A percentile compares a stretch with the other conserved stretches of the same genome.
Conservation (phyloP, 2,329 filamentous ascomycete species). For the Pseudogymnoascus sp. region DNA sequence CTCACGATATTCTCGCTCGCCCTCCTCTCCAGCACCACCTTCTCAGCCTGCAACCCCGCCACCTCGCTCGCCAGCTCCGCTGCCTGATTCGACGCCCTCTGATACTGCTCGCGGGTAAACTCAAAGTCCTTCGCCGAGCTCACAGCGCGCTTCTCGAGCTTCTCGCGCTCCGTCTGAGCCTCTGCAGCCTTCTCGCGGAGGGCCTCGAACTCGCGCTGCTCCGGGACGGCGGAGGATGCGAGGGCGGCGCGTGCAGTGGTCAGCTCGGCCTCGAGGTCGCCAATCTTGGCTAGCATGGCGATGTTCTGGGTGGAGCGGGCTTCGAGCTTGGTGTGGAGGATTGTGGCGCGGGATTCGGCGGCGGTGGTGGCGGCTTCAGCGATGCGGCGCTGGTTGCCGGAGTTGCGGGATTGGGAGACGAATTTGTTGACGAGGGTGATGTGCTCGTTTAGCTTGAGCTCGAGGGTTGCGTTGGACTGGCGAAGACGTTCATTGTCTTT, state of each 20-base stretch:
- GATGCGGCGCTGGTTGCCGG: slow-evolving; percentile 41
- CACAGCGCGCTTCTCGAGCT: slow-evolving; percentile 15
- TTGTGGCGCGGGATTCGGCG: slow-evolving; percentile 11
- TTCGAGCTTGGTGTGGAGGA: slow-evolving; percentile 18
- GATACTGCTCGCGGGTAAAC: slow-evolving; percentile 23
- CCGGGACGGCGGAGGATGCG: slow-evolving; percentile 28
- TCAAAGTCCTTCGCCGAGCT: slow-evolving; percentile 21
- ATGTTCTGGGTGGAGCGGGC: slow-evolving; percentile 14
- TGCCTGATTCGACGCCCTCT: slow-evolving; percentile 20
- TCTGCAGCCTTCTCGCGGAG: slow-evolving; percentile 12
- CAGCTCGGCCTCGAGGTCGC: slow-evolving; percentile 22
- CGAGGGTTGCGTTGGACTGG: slow-evolving; percentile 35
- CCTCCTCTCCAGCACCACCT: slow-evolving; percentile 15
- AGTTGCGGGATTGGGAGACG: slow-evolving; percentile 39
- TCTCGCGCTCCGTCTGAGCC: slow-evolving; percentile 17
- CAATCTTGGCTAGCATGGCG: slow-evolving; percentile 22
- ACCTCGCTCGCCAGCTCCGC: slow-evolving; percentile 17
- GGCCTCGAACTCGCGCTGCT: slow-evolving; percentile 33
- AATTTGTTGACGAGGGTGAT: slow-evolving; percentile 36
- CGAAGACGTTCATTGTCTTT: slow-evolving; percentile 32
- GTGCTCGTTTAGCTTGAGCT: slow-evolving; percentile 38
- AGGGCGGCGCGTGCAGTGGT: slow-evolving; percentile 14
- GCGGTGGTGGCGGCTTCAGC: slow-evolving; percentile 35
- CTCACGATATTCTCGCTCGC: slow-evolving; percentile 20
- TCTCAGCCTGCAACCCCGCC: slow-evolving; percentile 14